Base-by-base conservation (phyloP, 208 protist species). In the Crithidia sp. region DNA sequence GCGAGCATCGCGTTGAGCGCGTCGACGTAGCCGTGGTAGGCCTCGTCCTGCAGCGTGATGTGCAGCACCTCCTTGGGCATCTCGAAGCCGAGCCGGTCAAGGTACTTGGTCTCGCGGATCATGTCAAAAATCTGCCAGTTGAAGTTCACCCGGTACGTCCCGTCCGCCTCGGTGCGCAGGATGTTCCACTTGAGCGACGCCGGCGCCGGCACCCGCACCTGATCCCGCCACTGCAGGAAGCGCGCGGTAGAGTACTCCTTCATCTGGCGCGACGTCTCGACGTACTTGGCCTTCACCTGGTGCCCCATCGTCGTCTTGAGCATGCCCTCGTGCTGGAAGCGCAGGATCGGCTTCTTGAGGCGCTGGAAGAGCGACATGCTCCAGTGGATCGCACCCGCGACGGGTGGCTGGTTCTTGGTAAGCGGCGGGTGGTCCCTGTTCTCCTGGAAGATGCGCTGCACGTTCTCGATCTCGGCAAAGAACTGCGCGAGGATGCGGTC, bases 101-200 rank as follows among this genome's bases (percentile, higher is more conserved):
- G 83, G 84, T 99, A 99, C 87, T 98, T 99, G 49, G 97, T 89
- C 89, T 99, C 98, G n/a, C 93, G 92, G 75, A 99, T 99, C 40
- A 99, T 81, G 62, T 96, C 83, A 64, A 94, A 92, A 44, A 99
- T 88, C 45, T 84, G 71, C 50, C 77, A 77, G 81, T 98, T 81
- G 83, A 99, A 99, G 85, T 99, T 99, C 36, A 99, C 96, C 52
- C 82, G 75, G 83, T 97, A 96, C 50, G 83, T 88, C 56, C 91
- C 88, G 41, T 94, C 84, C 6, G 68, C 10, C 14, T 84, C 71
- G 55, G 71, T 76, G 37, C 90, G 85, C 16, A 99, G 86, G 53
- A 99, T 96, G 70, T 88, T 88, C 71, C 83, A 76, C 77, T 98
- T 98, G n/a, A 99, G 86, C 9, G 91, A 95, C 12, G 84, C 68